Base-by-base conservation (phyloP, 2,329 filamentous ascomycete species). In the Microcera coccophila region DNA sequence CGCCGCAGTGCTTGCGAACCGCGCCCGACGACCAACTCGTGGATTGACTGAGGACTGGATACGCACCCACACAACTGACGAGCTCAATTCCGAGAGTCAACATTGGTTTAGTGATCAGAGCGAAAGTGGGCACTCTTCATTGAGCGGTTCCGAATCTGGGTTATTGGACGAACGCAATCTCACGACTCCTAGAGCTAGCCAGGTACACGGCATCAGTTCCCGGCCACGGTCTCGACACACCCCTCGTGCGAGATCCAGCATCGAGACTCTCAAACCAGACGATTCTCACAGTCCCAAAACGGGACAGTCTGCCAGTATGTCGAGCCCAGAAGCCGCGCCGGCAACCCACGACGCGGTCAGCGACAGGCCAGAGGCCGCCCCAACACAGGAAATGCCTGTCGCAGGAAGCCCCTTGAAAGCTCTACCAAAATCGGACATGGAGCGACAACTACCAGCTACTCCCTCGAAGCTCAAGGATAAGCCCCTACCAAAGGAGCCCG, bases 1-100 rank as follows among this genome's bases (percentile, higher is more conserved):
- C 8, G 80, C 79, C 20, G 76, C 78, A 9, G 78, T 84, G 18
- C 75, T 84, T 48, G 79, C 78, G 36, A 84, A 83, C 55, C 75
- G 81, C 52, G 81, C 74, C 37, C 68, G 81, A 59, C 69, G 81
- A 61, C 7, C 22, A 26, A 70, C 74, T 14, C 72, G 74, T 52
- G 81, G 84, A 45, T 76, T 90, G 41, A 89, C 85, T 0, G 85
- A 90, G 64, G 85, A 90, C 70, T 91, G 87, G 87, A 89, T 93
- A 53, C 84, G 86, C 47, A 85, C 87, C 48, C 88, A 90, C 60
- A 82, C 87, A n/a, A 78, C 83, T n/a, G 78, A 79, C 50, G 80
- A 84, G 53, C 76, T 75, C 52, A 76, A 81, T 53, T 79, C 77
- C 22, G 87, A 93, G 62, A 79, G 81, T 52, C 81, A 80, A 48